Evolutionary conservation across 768 basidiomycete species (phyloP).

Genomic region (Termitomyces sp.): DNA sequence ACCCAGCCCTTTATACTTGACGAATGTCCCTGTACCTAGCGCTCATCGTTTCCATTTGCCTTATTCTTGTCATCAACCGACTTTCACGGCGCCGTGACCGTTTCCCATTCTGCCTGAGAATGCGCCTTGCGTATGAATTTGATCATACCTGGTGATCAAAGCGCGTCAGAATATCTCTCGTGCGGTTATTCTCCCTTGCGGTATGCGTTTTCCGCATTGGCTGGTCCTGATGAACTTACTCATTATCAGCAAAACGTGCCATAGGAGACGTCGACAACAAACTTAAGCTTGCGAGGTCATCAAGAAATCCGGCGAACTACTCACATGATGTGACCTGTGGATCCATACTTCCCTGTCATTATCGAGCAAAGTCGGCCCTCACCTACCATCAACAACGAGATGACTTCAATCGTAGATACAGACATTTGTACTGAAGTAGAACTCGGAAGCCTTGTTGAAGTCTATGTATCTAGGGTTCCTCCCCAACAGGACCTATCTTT

Average conservation of each 20-base stretch:
- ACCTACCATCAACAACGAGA: background rate
- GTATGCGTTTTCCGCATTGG: background rate
- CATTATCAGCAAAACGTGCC: background rate
- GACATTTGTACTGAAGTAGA: background rate
- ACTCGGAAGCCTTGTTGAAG: background rate
- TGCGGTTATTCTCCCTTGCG: background rate
- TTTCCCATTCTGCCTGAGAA: slow-evolving; percentile 10
- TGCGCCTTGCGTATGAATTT: slow-evolving; percentile 8
- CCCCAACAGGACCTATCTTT: slow-evolving; percentile 41
- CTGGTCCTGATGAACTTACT: background rate
- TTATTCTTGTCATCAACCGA: slow-evolving; percentile 4
- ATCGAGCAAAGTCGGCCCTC: background rate
- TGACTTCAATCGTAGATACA: background rate
- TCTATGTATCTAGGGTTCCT: slow-evolving; percentile 10
- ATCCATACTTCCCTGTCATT: background rate
- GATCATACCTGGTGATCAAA: background rate
- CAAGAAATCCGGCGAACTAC: background rate
- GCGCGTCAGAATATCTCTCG: background rate
- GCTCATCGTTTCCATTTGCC: slow-evolving; percentile 3
- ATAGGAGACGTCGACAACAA: background rate
- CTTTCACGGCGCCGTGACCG: slow-evolving; percentile 1
- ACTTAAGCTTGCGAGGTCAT: background rate
- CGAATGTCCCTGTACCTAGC: slow-evolving; percentile 2
- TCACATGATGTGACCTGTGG: background rate
- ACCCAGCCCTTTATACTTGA: background rate